phyloP scores from a whole-genome alignment of 2,329 filamentous ascomycete genomes.

The Colletotrichum salicis region DNA sequence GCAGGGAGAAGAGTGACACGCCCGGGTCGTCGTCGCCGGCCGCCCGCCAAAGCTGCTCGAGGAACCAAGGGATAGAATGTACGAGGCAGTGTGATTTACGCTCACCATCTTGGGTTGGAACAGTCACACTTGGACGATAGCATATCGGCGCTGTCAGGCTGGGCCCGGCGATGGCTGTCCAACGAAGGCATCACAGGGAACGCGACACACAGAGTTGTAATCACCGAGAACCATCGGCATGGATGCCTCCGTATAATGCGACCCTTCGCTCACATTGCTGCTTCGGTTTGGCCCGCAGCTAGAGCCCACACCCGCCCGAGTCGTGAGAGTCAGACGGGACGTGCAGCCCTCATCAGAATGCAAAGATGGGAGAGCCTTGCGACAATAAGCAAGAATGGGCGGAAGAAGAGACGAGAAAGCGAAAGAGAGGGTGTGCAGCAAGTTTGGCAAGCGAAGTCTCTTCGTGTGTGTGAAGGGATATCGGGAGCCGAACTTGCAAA shows the following conservation, averaged over 20 bases:
- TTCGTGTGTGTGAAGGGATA: neutral
- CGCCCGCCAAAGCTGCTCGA: slow-evolving; percentile 14
- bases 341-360: slow-evolving; percentile 15
- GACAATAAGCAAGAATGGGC: slow-evolving; percentile 27
- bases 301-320: slow-evolving; percentile 2
- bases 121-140: neutral
- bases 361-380: slow-evolving; percentile 26
- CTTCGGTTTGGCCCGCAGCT: slow-evolving; percentile 21
- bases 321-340: slow-evolving; percentile 10
- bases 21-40: slow-evolving; percentile 18
- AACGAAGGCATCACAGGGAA: slow-evolving; percentile 30
- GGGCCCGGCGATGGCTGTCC: slow-evolving; percentile 10
- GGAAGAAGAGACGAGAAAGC: slow-evolving; percentile 2
- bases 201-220: slow-evolving; percentile 11
- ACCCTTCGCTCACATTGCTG: slow-evolving; percentile 5
- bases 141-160: slow-evolving; percentile 18
- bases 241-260: slow-evolving; percentile 10
- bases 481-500: slow-evolving; percentile 10
- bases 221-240: neutral
- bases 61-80: slow-evolving; percentile 29
- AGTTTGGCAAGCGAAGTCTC: slow-evolving; percentile 13
- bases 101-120: slow-evolving; percentile 10
- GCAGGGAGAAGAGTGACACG: slow-evolving; percentile 27
- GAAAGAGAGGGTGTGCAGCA: neutral
- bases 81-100: slow-evolving; percentile 9